phyloP scores from a whole-genome alignment of 192 early-diverging fungal species.

The Allomyces macrogynus region DNA sequence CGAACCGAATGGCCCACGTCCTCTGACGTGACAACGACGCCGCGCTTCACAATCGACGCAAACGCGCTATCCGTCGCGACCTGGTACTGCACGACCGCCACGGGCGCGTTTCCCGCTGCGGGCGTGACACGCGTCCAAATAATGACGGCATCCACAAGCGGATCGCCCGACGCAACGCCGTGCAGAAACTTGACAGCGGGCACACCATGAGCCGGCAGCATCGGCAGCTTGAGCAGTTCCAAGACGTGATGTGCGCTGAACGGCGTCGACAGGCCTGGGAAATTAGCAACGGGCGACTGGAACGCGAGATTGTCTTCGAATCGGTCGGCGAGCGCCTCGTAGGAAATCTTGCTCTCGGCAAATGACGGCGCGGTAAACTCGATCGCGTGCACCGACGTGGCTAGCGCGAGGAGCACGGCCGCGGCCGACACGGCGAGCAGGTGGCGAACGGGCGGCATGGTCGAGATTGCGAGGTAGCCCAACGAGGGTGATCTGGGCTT shows the following conservation, averaged over 20 bases:
- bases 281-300: background rate
- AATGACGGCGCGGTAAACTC: no score
- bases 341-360: no score
- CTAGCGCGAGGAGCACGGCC: no score
- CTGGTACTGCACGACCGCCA: slow-evolving; percentile 6
- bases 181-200: background rate
- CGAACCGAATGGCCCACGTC: no score
- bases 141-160: background rate
- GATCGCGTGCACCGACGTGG: no score
- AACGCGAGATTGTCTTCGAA: background rate
- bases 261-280: background rate
- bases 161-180: background rate
- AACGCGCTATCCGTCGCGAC: slow-evolving; percentile 5
- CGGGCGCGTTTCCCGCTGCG: background rate
- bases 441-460: no score
- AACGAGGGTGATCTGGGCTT: no score
- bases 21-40: slow-evolving; percentile 2
- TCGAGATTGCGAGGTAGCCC: no score
- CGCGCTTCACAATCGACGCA: slow-evolving; percentile 3
- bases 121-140: slow-evolving; percentile 17
- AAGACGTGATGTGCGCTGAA: no score
- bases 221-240: background rate
- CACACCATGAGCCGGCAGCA: no score
- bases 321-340: no score
- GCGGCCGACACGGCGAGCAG: no score